Evolutionary conservation across 768 basidiomycete genomes (phyloP), one percentile per base, ranked within the genome.

Genomic region (Tulasnella calospora): DNA sequence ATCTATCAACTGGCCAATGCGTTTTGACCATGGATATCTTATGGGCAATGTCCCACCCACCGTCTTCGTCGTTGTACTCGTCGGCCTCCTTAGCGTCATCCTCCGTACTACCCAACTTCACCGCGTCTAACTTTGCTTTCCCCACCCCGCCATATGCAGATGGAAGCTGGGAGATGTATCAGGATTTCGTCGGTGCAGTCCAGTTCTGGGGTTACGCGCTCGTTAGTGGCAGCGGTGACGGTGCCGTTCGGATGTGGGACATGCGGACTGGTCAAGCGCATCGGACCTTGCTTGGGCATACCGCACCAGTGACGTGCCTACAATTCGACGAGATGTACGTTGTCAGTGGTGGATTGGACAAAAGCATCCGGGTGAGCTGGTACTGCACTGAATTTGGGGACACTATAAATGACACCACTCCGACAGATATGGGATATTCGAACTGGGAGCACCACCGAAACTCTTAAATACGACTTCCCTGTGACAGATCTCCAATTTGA

Each of bases 11-110:
- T 0, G 98, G 97, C 9, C 98, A 99, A 87, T 99, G 98, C 84
- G 92, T 99, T 70, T 92, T 98, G 87, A 97, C 97, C 33, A 99
- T 99, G 98, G 98, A 99, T 84, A 98, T 99, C 80, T 90, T 99
- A 35, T 99, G 98, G 98, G 98, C 97, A 2, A 97, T 99, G 81
- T 95, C 95, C 13, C 97, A 99, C 84, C 91, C 95, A 3, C 80
- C 75, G 35, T 71, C 79, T 71, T 78, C 73, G 73, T 80, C 51
- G 75, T 75, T 61, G 47, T 78, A 77, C 33, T 77, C 27, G 40
- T 78, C 0, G 72, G 77, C 19, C 57, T 75, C 35, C 30, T 85
- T 67, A 84, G 85, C 1, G 79, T 88, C 41, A 84, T 88, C 12
- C 86, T 84, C 79, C 86, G 86, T 79, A 82, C 27, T 67, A 35